These are phyloP conservation scores for Puccinia triticina DNA, from an alignment of 1,284 basidiomycete genomes.

Conservation along the genomic window DNA sequence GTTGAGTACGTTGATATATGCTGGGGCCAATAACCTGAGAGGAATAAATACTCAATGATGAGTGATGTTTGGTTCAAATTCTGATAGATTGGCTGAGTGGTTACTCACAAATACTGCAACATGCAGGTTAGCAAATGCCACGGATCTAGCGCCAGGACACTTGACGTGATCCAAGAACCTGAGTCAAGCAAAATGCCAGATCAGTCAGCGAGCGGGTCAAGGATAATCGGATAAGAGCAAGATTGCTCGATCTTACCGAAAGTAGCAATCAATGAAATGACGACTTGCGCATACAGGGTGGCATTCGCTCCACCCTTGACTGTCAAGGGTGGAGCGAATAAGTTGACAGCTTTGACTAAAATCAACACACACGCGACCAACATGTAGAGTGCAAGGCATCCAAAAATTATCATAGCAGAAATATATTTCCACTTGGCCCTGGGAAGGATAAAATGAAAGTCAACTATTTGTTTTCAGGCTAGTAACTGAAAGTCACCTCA, in stretches of 20 bases:
- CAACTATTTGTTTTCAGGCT: not conserved
- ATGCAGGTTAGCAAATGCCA: conserved; percentile 65
- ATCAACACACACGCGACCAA: conserved; percentile 73
- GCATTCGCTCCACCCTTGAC: conserved; percentile 66
- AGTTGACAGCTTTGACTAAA: conserved; percentile 72
- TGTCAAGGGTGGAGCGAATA: too few species aligned
- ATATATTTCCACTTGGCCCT: conserved; percentile 85
- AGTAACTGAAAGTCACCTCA: not conserved
- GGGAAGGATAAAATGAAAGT: conserved; percentile 10
- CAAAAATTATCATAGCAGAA: conserved; percentile 74
- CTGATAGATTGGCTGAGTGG: not conserved
- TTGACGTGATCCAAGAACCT: conserved; percentile 58
- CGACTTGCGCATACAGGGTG: conserved; percentile 71
- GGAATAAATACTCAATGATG: conserved; percentile 66
- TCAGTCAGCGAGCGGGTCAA: conserved; percentile 31
- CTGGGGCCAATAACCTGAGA: conserved; percentile 74
- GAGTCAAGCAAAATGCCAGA: conserved; percentile 37
- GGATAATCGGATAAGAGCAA: not conserved
- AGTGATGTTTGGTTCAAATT: not conserved
- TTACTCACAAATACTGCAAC: conserved; percentile 16
- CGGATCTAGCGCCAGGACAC: conserved; percentile 86
- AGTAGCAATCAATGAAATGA: conserved; percentile 81
- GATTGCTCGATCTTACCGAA: conserved; percentile 73
- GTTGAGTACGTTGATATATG: conserved; percentile 79
- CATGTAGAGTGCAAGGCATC: conserved; percentile 79